Evolutionary conservation across 176 grass and related monocot genomes (phyloP), one percentile per base, ranked within the genome.

Genomic region (Avena insularis): DNA sequence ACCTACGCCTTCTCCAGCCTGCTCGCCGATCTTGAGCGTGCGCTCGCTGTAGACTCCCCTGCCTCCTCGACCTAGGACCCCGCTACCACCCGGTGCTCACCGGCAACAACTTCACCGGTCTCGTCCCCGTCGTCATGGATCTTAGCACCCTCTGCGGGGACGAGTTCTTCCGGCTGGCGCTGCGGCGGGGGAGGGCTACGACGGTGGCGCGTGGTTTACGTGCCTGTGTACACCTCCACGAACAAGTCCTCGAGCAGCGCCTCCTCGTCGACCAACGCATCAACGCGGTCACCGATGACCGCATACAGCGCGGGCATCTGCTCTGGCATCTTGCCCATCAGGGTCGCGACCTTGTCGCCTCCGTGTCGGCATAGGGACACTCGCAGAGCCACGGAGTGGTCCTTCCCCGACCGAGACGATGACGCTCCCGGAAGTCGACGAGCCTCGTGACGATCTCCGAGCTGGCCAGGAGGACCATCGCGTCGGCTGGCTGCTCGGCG

Each of bases 261-360:
- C 35, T 94, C 96, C 82, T 98, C 90, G 78, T 91, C 92, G 23
- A 96, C 86, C 54, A 90, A 14, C 0, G 62, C 23, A 23, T 23
- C 23, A 23, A 23, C 23, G 9, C 96, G 90, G 13, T 94, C 92
- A 15, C 71, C 79, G 63, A 88, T 81, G 31, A 95, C 79, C 62
- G 83, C 86, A 81, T 98, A 98, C 48, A 98, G 79, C 9, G 88
- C 85, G 5, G 86, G 81, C 93, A 94, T 94, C 1, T 95, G 84
- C 45, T 11, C 49, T 1, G 93, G 88, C 79, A 91, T 86, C 86
- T 95, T 90, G 15, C 82, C 90, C 12, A 98, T 86, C 69, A 88
- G 63, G 12, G 85, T 61, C 3, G 92, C 82, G 20, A 91, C 87
- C 51, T 6, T 50, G 73, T 76, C 73, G 8, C 73, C 73, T 17